phyloP scores from a whole-genome alignment of 208 protist species.

The Entamoeba moshkovskii region DNA sequence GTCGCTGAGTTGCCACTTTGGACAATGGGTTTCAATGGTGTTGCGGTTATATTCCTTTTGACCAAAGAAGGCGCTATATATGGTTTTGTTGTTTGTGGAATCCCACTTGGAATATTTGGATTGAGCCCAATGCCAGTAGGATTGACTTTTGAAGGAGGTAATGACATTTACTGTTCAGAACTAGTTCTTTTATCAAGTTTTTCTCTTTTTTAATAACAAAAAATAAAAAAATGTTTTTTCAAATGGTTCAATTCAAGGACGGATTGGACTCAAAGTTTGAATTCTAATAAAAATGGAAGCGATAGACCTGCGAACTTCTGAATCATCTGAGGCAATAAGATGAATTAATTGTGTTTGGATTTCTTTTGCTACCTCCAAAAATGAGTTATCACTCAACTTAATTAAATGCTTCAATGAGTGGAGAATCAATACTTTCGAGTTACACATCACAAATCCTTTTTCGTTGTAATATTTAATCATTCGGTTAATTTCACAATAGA shows the following conservation, averaged over 20 bases:
- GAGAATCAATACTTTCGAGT: not conserved
- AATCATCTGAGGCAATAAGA: not conserved
- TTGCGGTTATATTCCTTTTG: not conserved
- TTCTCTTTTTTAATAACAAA: too few species aligned
- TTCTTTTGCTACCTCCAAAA: not conserved
- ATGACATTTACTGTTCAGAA: too few species aligned
- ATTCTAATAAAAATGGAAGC: not conserved
- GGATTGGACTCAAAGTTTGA: too few species aligned
- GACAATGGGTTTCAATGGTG: not conserved
- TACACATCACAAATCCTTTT: not conserved
- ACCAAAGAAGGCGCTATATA: not conserved
- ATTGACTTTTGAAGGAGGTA: not conserved
- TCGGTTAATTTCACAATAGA: not conserved
- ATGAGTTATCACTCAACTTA: not conserved
- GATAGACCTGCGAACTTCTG: not conserved
- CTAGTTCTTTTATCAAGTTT: too few species aligned
- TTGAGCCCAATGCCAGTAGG: too few species aligned
- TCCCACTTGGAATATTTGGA: too few species aligned
- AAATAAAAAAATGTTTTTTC: too few species aligned
- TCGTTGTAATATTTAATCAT: not conserved
- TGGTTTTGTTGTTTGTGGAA: too few species aligned
- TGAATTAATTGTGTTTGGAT: not conserved
- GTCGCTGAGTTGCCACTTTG: not conserved
- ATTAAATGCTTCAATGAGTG: not conserved
- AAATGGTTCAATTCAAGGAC: too few species aligned